Evolutionary conservation across 1,284 basidiomycete genomes (phyloP), one percentile per base, ranked within the genome.

Genomic region (Meira miltonrushii): DNA sequence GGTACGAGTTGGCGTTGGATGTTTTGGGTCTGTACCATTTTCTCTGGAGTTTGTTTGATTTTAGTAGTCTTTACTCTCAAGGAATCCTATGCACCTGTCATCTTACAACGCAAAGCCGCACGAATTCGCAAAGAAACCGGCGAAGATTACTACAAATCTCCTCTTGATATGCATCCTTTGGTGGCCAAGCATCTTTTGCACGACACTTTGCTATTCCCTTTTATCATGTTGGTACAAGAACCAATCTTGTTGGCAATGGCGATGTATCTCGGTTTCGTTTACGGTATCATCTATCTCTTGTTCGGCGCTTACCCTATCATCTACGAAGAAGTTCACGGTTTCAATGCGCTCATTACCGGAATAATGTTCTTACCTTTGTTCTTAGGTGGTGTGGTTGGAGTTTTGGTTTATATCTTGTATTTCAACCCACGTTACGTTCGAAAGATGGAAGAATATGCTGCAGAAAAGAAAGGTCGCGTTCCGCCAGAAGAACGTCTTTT

Each of bases 241-340:
- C 89, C 89, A 0, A 89, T 91, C 84, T 79, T 92, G 8, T 78
- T 87, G 9, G 83, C 85, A 10, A 79, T 88, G 44, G 89, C 88
- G 0, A 43, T 85, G 8, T 90, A 89, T 79, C 82, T 88, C 9
- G 88, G 89, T 0, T 92, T 93, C 75, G 81, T 88, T 5, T 90
- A 74, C 60, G 88, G 80, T 23, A 39, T 58, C 12, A 55, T 66
- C 33, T 76, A 76, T 39, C 59, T 76, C 1, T 61, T 72, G 8
- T 78, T 78, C 56, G 72, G 71, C 55, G 71, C 75, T 0, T 79
- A 67, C 57, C 79, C 79, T 1, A 62, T 78, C 55, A 77, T 79
- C 43, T 79, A 78, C 52, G 11, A 47, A 6, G 54, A 66, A 5
- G 60, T 70, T 0, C 78, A 79, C 48, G 62, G 66, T 13, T 69